Conservation (phyloP, 352 stramenopile genomes). For the Globisporangium abappressorium region DNA sequence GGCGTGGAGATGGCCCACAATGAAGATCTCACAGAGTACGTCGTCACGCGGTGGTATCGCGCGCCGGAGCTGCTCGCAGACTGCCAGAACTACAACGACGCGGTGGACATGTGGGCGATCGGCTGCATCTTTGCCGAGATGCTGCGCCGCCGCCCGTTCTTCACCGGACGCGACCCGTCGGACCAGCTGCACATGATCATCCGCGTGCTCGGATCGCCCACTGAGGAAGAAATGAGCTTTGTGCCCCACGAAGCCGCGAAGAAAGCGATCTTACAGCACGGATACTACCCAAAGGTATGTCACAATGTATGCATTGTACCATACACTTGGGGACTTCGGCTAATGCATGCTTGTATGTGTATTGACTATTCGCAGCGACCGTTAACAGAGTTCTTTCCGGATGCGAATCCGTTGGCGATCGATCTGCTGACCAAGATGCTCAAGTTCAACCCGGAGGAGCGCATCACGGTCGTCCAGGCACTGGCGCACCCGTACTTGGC, state of each 20-base stretch:
- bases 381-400: constrained; percentile 82
- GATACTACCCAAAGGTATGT: constrained; percentile 79
- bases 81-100: constrained; percentile 96
- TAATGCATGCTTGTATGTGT: not conserved
- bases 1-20: constrained; percentile 86
- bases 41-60: constrained; percentile 91
- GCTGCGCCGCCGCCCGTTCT: constrained; percentile 92
- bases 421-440: constrained; percentile 91
- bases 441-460: constrained; percentile 91
- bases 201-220: constrained; percentile 92
- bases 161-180: constrained; percentile 76
- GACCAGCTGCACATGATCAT: constrained; percentile 88
- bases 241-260: constrained; percentile 92
- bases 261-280: constrained; percentile 80
- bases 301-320: too few relatives aligned
- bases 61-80: constrained; percentile 81
- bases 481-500: constrained; percentile 88
- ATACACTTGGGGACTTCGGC: not conserved
- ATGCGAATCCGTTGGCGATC: constrained; percentile 75
- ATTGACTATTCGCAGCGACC: constrained; percentile 33
- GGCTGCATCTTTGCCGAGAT: constrained; percentile 99
- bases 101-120: constrained; percentile 95
- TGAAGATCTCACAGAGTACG: constrained; percentile 83
- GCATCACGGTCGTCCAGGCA: constrained; percentile 91
- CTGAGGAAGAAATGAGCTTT: constrained; percentile 95